Evolutionary conservation across 2,329 filamentous ascomycete species (phyloP).

Genomic region (Fusarium sp.): DNA sequence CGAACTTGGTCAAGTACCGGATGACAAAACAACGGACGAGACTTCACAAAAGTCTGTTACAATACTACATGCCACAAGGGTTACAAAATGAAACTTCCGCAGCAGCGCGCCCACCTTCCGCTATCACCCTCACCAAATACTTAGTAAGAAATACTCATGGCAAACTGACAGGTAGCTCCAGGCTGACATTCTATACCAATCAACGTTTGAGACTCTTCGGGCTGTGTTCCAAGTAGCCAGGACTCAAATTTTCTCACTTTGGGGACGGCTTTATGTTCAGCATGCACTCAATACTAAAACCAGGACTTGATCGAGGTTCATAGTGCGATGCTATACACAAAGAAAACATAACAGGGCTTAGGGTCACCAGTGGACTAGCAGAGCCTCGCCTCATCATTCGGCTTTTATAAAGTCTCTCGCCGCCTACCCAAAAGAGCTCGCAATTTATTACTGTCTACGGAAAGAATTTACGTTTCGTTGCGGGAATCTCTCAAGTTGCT

Average conservation of each 20-base stretch:
- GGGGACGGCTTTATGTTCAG: neutral
- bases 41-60: neutral
- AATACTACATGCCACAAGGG: neutral
- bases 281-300: neutral
- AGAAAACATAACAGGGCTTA: neutral
- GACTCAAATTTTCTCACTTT: neutral
- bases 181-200: neutral
- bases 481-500: neutral
- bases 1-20: neutral
- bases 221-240: neutral
- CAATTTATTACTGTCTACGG: neutral
- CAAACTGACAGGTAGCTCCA: neutral
- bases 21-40: neutral
- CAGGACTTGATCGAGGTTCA: neutral
- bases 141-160: neutral
- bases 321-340: neutral
- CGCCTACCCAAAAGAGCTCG: neutral
- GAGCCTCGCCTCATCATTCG: neutral
- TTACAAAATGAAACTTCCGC: neutral
- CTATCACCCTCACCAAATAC: neutral
- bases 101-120: neutral
- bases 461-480: neutral
- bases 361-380: neutral
- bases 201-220: neutral
- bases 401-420: neutral